Evolutionary conservation across 2,329 filamentous ascomycete genomes (phyloP).

Genomic region (Aureobasidium mangrovei): DNA sequence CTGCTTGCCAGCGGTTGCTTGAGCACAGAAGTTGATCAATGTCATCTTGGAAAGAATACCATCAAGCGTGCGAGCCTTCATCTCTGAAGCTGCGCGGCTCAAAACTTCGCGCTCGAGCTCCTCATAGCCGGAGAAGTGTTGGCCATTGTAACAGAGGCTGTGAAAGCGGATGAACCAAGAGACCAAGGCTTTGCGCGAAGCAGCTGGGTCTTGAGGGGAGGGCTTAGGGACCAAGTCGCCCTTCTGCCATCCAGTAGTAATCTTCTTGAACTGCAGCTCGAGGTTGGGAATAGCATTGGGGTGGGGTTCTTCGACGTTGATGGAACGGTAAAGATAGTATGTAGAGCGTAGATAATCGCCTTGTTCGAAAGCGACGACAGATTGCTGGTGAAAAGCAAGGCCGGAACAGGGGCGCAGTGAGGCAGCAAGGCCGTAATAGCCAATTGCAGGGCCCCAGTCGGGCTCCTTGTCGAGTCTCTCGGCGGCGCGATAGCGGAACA

Average conservation of each 20-base stretch:
- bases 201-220: conserved; percentile 36
- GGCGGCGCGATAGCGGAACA: conserved; percentile 73
- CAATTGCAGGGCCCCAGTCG: conserved; percentile 69
- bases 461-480: conserved; percentile 64
- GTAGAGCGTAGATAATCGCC: conserved; percentile 74
- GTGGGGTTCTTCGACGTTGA: conserved; percentile 65
- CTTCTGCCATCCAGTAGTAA: conserved; percentile 49
- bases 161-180: conserved; percentile 83
- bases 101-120: conserved; percentile 83
- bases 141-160: conserved; percentile 71
- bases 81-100: conserved; percentile 62
- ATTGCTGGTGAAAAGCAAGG: conserved; percentile 80
- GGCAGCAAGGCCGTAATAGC: conserved; percentile 76
- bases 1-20: conserved; percentile 58
- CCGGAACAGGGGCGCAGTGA: conserved; percentile 71
- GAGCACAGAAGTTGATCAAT: conserved; percentile 77
- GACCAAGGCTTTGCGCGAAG: conserved; percentile 55
- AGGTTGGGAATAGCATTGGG: conserved; percentile 68
- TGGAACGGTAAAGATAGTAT: conserved; percentile 81
- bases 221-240: conserved; percentile 41
- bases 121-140: conserved; percentile 63
- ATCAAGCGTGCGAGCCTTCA: conserved; percentile 59
- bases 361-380: conserved; percentile 71
- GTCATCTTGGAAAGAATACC: conserved; percentile 67
- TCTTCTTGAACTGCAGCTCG: conserved; percentile 66